These are phyloP conservation scores for Candida easanensis DNA, from an alignment of 805 yeast species.

Conservation along the genomic window DNA sequence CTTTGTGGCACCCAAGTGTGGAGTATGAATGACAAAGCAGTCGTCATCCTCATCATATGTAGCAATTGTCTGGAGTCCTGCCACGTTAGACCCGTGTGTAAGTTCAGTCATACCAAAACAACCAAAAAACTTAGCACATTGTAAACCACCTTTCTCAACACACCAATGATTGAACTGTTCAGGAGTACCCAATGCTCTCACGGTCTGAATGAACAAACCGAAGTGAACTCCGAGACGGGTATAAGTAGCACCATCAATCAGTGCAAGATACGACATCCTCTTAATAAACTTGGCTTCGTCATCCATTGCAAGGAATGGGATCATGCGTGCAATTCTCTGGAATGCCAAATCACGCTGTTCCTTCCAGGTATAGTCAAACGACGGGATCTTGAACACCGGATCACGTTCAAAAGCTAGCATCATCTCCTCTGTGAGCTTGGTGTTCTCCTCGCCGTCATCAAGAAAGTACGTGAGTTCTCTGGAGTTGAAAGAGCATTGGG, in stretches of 20 bases:
- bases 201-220: constrained; percentile 76
- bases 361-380: constrained; percentile 50
- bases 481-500: constrained; percentile 37
- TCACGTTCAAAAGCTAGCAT: constrained; percentile 63
- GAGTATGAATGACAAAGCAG: constrained; percentile 76
- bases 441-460: constrained; percentile 45
- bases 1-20: constrained; percentile 81
- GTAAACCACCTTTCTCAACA: constrained; percentile 56
- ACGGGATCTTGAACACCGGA: constrained; percentile 52
- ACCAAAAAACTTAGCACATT: constrained; percentile 61
- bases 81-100: constrained; percentile 92
- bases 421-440: constrained; percentile 43
- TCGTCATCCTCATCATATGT: constrained; percentile 64
- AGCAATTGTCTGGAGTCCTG: constrained; percentile 87
- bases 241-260: constrained; percentile 73
- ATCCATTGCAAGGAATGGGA: constrained; percentile 50
- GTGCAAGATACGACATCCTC: constrained; percentile 53
- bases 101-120: constrained; percentile 93
- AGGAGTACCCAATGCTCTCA: constrained; percentile 82
- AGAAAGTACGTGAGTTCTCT: constrained; percentile 50
- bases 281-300: constrained; percentile 43
- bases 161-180: constrained; percentile 86
- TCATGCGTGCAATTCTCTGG: constrained; percentile 41
- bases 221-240: constrained; percentile 86
- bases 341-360: constrained; percentile 60